phyloP scores from a whole-genome alignment of 2,329 filamentous ascomycete genomes.

The Phaeophleospora eucalypticola region DNA sequence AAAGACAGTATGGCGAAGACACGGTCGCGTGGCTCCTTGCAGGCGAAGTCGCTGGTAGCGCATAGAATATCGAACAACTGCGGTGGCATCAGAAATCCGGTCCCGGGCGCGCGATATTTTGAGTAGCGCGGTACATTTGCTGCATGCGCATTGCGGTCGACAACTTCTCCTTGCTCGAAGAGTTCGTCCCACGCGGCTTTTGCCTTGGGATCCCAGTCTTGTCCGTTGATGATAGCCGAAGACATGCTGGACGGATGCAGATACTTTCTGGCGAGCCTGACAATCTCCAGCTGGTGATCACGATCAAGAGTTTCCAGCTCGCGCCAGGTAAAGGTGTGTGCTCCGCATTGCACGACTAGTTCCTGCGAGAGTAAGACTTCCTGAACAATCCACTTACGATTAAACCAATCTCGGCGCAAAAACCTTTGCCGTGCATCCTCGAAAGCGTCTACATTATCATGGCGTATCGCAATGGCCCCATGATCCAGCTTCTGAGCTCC shows the following conservation, averaged over 20 bases:
- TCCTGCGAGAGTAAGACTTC: not conserved
- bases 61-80: too few relatives aligned
- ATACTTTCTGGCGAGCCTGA: constrained; percentile 1
- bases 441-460: not conserved
- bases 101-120: too few relatives aligned
- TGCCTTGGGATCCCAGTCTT: too few relatives aligned
- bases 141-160: too few relatives aligned
- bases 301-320: constrained; percentile 1
- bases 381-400: constrained; percentile 5
- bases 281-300: not conserved
- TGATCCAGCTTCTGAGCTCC: not conserved
- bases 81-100: too few relatives aligned
- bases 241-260: too few relatives aligned
- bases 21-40: too few relatives aligned
- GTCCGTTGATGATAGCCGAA: too few relatives aligned
- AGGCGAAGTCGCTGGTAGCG: too few relatives aligned
- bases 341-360: not conserved
- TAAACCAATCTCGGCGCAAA: not conserved
- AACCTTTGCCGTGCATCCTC: not conserved
- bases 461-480: not conserved
- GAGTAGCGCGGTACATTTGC: too few relatives aligned
- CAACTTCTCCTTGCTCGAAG: too few relatives aligned
- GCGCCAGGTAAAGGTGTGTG: not conserved
- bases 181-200: not conserved
- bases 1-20: too few relatives aligned